Conservation (phyloP, 73 alveolate genomes). For the Symbiodinium pilosum region DNA sequence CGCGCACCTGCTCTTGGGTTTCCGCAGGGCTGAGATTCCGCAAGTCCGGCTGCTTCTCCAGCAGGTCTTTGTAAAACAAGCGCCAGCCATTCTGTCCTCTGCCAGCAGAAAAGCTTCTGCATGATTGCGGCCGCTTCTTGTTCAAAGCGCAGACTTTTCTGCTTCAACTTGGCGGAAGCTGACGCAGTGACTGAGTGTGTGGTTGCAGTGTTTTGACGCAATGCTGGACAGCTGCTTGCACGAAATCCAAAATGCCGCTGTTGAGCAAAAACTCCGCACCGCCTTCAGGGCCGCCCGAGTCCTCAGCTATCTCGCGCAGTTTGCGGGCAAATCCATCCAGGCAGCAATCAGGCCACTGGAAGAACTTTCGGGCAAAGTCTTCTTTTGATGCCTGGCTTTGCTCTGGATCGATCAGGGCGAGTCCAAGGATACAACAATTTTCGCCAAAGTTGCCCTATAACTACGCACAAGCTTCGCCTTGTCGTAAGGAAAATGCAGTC, state of each 20-base stretch:
- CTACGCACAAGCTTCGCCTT: background rate
- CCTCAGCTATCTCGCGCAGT: background rate
- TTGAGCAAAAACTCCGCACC: background rate
- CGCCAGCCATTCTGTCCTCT: slow-evolving; percentile 31
- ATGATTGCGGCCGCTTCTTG: too few relatives aligned
- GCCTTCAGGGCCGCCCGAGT: background rate
- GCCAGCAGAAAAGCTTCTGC: too few relatives aligned
- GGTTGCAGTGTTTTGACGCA: background rate
- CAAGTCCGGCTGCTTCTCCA: background rate
- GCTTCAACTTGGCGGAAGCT: slow-evolving; percentile 9
- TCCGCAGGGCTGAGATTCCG: too few relatives aligned
- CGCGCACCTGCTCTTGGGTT: too few relatives aligned
- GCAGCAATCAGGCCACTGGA: background rate
- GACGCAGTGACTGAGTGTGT: background rate
- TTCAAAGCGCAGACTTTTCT: too few relatives aligned
- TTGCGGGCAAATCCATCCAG: slow-evolving; percentile 33
- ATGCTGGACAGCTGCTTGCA: background rate
- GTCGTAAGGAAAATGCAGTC: background rate
- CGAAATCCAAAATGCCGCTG: slow-evolving; percentile 18
- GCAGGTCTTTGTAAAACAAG: background rate
- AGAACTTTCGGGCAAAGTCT: background rate
- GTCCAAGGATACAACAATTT: slow-evolving; percentile 5
- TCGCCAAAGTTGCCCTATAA: slow-evolving; percentile 24
- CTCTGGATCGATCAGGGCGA: background rate
- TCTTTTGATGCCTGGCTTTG: background rate